phyloP scores from a whole-genome alignment of 2,329 filamentous ascomycete species.

The Colletotrichum cereale region DNA sequence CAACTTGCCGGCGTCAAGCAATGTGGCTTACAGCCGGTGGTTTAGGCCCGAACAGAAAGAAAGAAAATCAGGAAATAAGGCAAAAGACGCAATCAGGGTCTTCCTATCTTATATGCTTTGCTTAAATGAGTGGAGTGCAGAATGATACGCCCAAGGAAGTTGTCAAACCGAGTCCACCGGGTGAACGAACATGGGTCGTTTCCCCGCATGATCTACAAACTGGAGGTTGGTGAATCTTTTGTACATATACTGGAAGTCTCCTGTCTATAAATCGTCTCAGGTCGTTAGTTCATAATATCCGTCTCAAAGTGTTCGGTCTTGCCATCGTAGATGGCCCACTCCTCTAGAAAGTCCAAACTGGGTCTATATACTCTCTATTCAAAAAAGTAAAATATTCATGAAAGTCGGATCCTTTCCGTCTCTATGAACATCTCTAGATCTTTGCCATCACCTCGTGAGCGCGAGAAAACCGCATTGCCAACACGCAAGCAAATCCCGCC shows the following conservation, averaged over 20 bases:
- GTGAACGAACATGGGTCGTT: not conserved
- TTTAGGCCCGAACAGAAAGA: not conserved
- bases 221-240: too few relatives aligned
- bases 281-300: not conserved
- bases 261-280: too few relatives aligned
- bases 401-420: not conserved
- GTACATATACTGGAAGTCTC: not conserved
- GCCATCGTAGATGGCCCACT: too few relatives aligned
- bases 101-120: too few relatives aligned
- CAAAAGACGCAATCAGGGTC: not conserved
- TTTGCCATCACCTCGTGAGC: not conserved
- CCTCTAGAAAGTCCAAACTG: not conserved
- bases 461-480: conserved; percentile 8
- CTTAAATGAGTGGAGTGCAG: too few relatives aligned
- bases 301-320: not conserved
- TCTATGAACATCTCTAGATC: accelerated
- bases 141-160: not conserved
- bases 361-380: not conserved
- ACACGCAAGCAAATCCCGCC: conserved; percentile 30
- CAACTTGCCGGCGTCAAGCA: not conserved
- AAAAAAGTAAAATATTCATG: not conserved
- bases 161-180: not conserved
- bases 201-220: not conserved
- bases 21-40: not conserved
- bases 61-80: not conserved